These are phyloP conservation scores for Trichosporon inkin DNA, from an alignment of 1,284 basidiomycete species.

Conservation along the genomic window DNA sequence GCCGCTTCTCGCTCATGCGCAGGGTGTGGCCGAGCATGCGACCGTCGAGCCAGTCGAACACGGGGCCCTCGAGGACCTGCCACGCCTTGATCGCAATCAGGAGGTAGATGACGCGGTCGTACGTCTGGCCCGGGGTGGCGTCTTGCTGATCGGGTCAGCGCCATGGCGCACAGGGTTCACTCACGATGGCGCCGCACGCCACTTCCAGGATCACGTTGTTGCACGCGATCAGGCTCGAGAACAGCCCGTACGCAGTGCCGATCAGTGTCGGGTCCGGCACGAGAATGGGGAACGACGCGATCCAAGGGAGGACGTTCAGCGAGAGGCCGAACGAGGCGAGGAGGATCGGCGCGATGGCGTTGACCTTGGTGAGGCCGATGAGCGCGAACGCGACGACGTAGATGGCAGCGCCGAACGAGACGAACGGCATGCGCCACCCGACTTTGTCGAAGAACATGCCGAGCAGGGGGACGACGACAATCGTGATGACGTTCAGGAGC, in stretches of 20 bases:
- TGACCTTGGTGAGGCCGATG: constrained; percentile 41
- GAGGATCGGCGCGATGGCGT: constrained; percentile 42
- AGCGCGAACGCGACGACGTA: constrained; percentile 45
- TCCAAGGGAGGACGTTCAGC: constrained; percentile 42
- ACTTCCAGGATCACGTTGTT: neutral
- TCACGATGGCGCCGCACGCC: constrained; percentile 25
- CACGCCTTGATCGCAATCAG: constrained; percentile 47
- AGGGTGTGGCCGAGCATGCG: constrained; percentile 32
- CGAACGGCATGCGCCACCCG: constrained; percentile 28
- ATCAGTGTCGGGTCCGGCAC: constrained; percentile 42
- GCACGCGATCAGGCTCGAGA: constrained; percentile 22
- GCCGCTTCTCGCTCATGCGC: constrained; percentile 31
- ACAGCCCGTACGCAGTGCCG: constrained; percentile 47
- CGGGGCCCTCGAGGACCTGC: constrained; percentile 38
- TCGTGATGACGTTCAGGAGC: constrained; percentile 44
- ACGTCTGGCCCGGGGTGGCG: constrained; percentile 31
- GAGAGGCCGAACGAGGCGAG: constrained; percentile 40
- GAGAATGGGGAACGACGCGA: constrained; percentile 45
- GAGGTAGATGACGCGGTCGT: constrained; percentile 43
- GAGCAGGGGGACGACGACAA: constrained; percentile 43
- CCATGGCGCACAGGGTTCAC: neutral
- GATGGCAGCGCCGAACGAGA: constrained; percentile 30
- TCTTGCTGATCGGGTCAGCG: constrained; percentile 32
- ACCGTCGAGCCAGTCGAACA: constrained; percentile 30
- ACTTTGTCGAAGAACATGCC: constrained; percentile 32